Evolutionary conservation across 768 basidiomycete genomes (phyloP).

Genomic region (Pleurotus pulmonarius): DNA sequence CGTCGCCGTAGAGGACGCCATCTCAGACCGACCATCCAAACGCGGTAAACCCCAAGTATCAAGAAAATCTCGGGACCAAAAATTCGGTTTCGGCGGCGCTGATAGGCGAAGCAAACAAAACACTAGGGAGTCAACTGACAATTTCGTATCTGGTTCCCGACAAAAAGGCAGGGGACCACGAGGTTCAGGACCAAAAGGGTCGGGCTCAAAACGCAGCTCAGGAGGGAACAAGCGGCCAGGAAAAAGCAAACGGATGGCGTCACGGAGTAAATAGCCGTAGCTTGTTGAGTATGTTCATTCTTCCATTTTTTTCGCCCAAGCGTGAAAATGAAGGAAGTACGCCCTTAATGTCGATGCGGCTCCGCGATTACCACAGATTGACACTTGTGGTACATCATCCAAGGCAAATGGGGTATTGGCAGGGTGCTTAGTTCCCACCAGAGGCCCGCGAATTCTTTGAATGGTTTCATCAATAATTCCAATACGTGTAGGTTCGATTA

Average conservation of each 20-base stretch:
- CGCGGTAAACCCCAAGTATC: slow-evolving; percentile 46
- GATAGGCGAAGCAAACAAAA: slow-evolving; percentile 77
- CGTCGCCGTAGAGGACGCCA: slow-evolving; percentile 86
- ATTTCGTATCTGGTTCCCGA: slow-evolving; percentile 48
- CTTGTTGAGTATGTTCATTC: not conserved
- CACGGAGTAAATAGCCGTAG: slow-evolving; percentile 30
- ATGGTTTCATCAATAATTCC: too few species aligned
- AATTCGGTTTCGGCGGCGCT: slow-evolving; percentile 78
- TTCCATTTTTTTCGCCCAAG: too few species aligned
- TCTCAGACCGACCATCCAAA: slow-evolving; percentile 62
- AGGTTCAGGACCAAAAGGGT: slow-evolving; percentile 23
- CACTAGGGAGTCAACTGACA: slow-evolving; percentile 75
- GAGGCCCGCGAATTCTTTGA: too few species aligned
- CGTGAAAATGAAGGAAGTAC: too few species aligned
- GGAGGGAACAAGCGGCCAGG: slow-evolving; percentile 49
- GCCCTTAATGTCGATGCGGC: too few species aligned
- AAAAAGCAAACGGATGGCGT: slow-evolving; percentile 51
- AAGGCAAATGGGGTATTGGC: too few species aligned
- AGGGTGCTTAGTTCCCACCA: too few species aligned
- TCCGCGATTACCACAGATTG: too few species aligned
- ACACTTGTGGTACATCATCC: too few species aligned
- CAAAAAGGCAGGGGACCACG: slow-evolving; percentile 22
- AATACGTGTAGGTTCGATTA: too few species aligned
- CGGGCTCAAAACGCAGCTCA: slow-evolving; percentile 21
- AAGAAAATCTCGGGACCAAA: slow-evolving; percentile 66